Conservation (phyloP, 345 rosid genomes). For the Viola odorata region DNA sequence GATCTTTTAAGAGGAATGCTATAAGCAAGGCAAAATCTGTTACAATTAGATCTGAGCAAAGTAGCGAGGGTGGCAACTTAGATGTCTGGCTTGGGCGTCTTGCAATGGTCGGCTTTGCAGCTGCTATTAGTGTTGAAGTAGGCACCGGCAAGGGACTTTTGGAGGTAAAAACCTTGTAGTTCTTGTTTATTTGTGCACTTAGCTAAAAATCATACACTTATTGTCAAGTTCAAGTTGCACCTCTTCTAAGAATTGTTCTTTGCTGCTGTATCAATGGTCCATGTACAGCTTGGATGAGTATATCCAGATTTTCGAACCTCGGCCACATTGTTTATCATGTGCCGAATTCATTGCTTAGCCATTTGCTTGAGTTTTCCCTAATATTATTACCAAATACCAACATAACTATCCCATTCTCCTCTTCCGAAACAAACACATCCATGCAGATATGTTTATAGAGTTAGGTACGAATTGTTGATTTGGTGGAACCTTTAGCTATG, state of each 20-base stretch:
- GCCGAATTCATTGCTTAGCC: too few species aligned
- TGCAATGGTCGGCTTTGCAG: conserved; percentile 90
- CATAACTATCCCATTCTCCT: neutral
- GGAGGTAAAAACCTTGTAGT: conserved; percentile 42
- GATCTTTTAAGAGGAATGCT: conserved; percentile 26
- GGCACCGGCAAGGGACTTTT: conserved; percentile 85
- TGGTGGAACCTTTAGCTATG: too few species aligned
- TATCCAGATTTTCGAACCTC: too few species aligned
- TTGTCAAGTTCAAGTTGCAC: too few species aligned
- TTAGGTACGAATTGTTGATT: too few species aligned
- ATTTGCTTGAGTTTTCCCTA: neutral
- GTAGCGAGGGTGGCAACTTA: conserved; percentile 42
- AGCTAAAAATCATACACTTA: too few species aligned
- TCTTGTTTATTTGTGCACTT: too few species aligned
- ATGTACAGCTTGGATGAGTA: too few species aligned
- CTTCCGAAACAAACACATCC: neutral
- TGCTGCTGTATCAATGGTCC: neutral
- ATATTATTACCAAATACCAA: too few species aligned
- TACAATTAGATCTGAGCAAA: conserved; percentile 67
- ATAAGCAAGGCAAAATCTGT: conserved; percentile 37
- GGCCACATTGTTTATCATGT: too few species aligned
- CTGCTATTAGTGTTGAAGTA: conserved; percentile 62
- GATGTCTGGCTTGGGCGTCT: conserved; percentile 90
- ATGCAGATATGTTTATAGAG: too few species aligned
- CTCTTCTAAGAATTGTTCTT: neutral